Percentiles rank a stretch among this genome's conserved stretches.
Evolutionary conservation across 1,284 basidiomycete genomes (phyloP).

Genomic region (Puccinia coronata): DNA sequence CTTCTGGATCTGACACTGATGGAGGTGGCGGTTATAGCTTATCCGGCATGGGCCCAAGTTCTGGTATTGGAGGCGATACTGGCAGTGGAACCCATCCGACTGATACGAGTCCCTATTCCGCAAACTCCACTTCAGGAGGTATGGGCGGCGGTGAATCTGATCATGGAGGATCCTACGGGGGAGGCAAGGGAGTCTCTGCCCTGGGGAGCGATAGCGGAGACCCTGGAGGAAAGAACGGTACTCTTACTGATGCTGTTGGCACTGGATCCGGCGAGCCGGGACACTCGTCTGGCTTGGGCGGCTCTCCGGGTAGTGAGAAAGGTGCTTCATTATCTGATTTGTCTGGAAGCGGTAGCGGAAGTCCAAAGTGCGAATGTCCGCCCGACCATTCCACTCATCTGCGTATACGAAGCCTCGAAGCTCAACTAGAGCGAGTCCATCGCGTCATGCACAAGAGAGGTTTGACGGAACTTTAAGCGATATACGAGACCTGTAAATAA

Average conservation of each 20-base stretch:
- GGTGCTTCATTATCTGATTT: background rate
- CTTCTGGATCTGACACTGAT: background rate
- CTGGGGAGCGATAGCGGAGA: too few relatives aligned
- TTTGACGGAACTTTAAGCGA: slow-evolving; percentile 29
- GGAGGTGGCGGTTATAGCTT: background rate
- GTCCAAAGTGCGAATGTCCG: slow-evolving; percentile 13
- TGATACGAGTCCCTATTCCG: background rate
- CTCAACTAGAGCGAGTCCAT: slow-evolving; percentile 18
- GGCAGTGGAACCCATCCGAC: background rate
- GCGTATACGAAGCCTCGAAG: slow-evolving; percentile 37
- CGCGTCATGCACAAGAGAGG: slow-evolving; percentile 43
- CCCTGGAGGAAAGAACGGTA: slow-evolving; percentile 7
- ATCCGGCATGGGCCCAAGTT: background rate
- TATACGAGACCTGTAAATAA: background rate
- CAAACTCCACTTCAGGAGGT: background rate
- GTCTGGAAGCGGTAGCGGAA: background rate
- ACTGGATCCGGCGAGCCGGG: too few relatives aligned
- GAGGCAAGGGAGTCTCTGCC: background rate
- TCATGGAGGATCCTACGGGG: background rate
- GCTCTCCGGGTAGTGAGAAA: background rate
- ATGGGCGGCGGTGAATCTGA: too few relatives aligned
- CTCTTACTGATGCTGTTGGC: background rate
- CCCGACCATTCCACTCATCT: slow-evolving; percentile 32
- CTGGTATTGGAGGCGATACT: background rate
- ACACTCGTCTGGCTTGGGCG: too few relatives aligned